A percentile compares a stretch with the other conserved stretches of the same genome.
Conservation (phyloP, 2,329 filamentous ascomycete species). For the Trichoderma atroviride region DNA sequence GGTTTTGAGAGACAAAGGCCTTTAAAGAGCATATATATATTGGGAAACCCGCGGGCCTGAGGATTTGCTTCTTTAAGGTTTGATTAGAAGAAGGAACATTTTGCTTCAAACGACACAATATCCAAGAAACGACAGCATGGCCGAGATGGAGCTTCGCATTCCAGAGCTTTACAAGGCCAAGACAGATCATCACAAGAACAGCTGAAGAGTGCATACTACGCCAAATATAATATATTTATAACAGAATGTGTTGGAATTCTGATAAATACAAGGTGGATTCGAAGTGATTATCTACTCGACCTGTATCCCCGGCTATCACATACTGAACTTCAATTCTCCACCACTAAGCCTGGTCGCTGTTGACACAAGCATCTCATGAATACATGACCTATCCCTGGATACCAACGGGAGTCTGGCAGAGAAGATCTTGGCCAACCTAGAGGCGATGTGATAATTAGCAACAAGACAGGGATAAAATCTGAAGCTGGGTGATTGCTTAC, state of each 20-base stretch:
- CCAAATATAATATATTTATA: neutral
- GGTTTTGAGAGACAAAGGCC: too few species aligned
- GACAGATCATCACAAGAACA: neutral
- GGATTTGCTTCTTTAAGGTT: too few species aligned
- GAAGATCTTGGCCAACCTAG: slow-evolving; percentile 12
- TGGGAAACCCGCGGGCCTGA: too few species aligned
- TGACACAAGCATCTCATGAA: neutral
- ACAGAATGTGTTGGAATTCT: neutral
- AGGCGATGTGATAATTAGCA: neutral
- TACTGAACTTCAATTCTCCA: neutral
- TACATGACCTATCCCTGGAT: neutral
- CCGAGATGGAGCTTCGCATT: too few species aligned
- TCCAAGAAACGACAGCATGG: too few species aligned
- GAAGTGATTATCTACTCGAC: neutral
- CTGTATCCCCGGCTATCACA: neutral
- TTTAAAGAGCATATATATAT: too few species aligned
- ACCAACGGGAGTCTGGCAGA: neutral
- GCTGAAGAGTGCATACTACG: too few species aligned
- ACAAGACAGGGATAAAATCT: too few species aligned
- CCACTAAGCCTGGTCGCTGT: too few species aligned
- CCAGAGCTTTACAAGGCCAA: neutral
- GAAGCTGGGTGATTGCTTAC: slow-evolving; percentile 6
- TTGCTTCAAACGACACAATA: too few species aligned
- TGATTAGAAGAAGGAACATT: too few species aligned
- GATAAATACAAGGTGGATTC: neutral